These are phyloP conservation scores for Phaeosphaeriaceae sp. DNA, from an alignment of 2,329 filamentous ascomycete species.

Conservation along the genomic window DNA sequence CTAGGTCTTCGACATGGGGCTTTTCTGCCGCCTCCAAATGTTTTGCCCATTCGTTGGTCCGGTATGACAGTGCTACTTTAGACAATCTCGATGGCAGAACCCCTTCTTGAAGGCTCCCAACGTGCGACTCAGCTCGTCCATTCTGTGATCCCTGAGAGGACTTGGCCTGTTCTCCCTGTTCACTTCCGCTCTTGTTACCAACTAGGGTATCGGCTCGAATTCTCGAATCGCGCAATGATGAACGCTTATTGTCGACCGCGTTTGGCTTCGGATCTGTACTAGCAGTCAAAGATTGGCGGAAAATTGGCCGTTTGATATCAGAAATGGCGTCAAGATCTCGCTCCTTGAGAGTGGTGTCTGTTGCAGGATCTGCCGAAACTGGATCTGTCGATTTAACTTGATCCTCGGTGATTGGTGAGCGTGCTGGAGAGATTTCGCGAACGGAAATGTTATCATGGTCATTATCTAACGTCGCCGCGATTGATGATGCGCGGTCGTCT, in stretches of 20 bases:
- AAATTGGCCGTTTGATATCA: not conserved
- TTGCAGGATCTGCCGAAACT: not conserved
- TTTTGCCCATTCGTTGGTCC: slow-evolving; percentile 97
- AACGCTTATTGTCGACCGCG: slow-evolving; percentile 11
- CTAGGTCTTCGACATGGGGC: slow-evolving; percentile 70
- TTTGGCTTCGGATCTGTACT: slow-evolving; percentile 43
- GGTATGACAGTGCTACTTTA: slow-evolving; percentile 78
- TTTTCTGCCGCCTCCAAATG: slow-evolving; percentile 79
- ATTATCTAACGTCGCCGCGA: slow-evolving; percentile 66
- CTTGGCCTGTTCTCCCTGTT: slow-evolving; percentile 33
- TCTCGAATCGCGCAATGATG: slow-evolving; percentile 16
- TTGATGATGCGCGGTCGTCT: slow-evolving; percentile 55
- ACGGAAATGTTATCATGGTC: slow-evolving; percentile 54
- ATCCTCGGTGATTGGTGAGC: slow-evolving; percentile 32
- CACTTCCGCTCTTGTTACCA: slow-evolving; percentile 22
- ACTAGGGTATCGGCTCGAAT: slow-evolving; percentile 28
- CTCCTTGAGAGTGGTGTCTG: not conserved
- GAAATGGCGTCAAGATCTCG: not conserved
- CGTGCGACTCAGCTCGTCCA: slow-evolving; percentile 48
- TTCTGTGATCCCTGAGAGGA: slow-evolving; percentile 45
- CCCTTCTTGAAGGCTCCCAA: slow-evolving; percentile 53
- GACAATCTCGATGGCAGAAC: slow-evolving; percentile 75
- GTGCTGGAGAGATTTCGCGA: slow-evolving; percentile 35
- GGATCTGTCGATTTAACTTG: not conserved
- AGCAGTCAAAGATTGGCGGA: slow-evolving; percentile 31